These are phyloP conservation scores for Aspergillus clavatus DNA, from an alignment of 2,329 filamentous ascomycete genomes.

Conservation along the genomic window DNA sequence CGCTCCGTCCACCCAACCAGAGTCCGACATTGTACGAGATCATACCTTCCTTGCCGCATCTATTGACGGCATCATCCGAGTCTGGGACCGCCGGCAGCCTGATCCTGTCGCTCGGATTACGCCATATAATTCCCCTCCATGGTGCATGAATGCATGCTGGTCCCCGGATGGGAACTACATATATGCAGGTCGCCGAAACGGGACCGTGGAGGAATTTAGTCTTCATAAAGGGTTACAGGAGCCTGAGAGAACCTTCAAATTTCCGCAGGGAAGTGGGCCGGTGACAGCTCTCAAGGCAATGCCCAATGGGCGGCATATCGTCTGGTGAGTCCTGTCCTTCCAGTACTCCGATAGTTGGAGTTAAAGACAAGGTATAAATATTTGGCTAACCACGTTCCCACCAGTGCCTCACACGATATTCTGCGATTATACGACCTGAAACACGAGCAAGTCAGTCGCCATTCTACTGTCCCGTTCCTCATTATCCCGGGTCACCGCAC, in stretches of 20 bases:
- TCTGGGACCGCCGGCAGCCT: slow-evolving; percentile 58
- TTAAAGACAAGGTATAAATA: too few relatives aligned
- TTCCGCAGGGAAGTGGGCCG: slow-evolving; percentile 81
- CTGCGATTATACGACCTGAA: slow-evolving; percentile 85
- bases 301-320: slow-evolving; percentile 85
- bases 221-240: slow-evolving; percentile 73
- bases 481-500: slow-evolving; percentile 89
- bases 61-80: slow-evolving; percentile 45
- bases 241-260: slow-evolving; percentile 74
- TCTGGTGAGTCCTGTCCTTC: slow-evolving; percentile 57
- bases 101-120: slow-evolving; percentile 74
- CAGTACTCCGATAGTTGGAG: slow-evolving; percentile 5
- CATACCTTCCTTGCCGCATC: slow-evolving; percentile 79
- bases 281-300: slow-evolving; percentile 86
- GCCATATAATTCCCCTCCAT: slow-evolving; percentile 75
- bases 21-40: slow-evolving; percentile 53
- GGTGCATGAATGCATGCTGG: slow-evolving; percentile 98
- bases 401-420: slow-evolving; percentile 88
- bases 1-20: slow-evolving; percentile 25
- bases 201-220: slow-evolving; percentile 90
- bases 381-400: slow-evolving; percentile 1
- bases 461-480: slow-evolving; percentile 85
- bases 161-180: slow-evolving; percentile 92
- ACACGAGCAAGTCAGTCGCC: slow-evolving; percentile 59
- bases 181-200: slow-evolving; percentile 84